These are phyloP conservation scores for Cercospora sp. DNA, from an alignment of 2,329 filamentous ascomycete species.

Conservation along the genomic window DNA sequence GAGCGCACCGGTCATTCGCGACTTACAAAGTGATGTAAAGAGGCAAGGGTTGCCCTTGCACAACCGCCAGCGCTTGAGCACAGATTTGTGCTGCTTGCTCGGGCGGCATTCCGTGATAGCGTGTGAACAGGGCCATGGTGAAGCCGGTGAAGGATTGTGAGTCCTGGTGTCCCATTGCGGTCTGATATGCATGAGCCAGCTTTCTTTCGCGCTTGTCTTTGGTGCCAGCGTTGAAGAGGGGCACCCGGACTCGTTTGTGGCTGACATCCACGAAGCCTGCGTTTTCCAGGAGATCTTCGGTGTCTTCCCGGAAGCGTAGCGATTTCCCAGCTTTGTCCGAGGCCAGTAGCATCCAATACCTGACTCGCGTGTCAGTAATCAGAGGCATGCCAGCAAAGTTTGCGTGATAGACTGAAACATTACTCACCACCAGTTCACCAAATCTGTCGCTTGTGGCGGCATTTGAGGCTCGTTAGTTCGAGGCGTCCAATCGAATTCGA, in stretches of 20 bases:
- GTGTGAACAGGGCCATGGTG: constrained; percentile 54
- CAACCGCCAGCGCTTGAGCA: constrained; percentile 55
- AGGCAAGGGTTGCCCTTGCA: constrained; percentile 21
- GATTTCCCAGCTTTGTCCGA: constrained; percentile 66
- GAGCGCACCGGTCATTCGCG: background rate
- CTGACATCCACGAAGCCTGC: constrained; percentile 77
- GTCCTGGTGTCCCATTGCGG: constrained; percentile 57
- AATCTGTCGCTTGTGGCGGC: constrained; percentile 56
- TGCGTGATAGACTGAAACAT: background rate
- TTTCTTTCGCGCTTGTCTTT: constrained; percentile 63
- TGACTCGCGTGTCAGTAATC: background rate
- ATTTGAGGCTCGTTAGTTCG: constrained; percentile 60
- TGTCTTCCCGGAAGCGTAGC: constrained; percentile 65
- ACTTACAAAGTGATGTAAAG: constrained; percentile 74
- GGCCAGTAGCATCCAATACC: constrained; percentile 51
- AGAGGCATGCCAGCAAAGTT: background rate
- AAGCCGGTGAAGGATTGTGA: constrained; percentile 33
- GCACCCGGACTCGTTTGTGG: constrained; percentile 65
- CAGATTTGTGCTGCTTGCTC: constrained; percentile 63
- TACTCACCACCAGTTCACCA: constrained; percentile 61
- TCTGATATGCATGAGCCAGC: constrained; percentile 80
- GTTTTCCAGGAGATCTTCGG: constrained; percentile 60
- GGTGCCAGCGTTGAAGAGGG: constrained; percentile 64
- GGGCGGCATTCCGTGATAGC: constrained; percentile 60
- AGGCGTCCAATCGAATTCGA: constrained; percentile 83